Conservation (phyloP, 2,329 filamentous ascomycete genomes). For the Exophiala viscosa region DNA sequence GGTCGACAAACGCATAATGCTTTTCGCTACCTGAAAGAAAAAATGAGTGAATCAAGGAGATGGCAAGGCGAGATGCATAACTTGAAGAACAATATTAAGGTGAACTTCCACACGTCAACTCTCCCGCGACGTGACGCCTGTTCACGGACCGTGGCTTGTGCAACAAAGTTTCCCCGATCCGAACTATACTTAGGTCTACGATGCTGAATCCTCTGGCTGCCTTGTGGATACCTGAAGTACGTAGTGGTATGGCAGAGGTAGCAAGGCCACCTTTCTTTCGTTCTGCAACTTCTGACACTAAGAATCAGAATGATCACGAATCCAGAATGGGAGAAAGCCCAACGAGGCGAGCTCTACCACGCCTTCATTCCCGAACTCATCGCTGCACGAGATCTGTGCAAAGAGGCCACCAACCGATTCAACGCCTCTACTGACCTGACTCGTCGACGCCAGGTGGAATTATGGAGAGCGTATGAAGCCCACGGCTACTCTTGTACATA, state of each 20-base stretch:
- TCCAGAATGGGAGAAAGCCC: slow-evolving; percentile 49
- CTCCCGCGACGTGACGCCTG: not conserved
- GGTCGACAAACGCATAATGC: not conserved
- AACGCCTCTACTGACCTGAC: slow-evolving; percentile 60
- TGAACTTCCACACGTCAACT: not conserved
- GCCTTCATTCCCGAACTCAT: slow-evolving; percentile 67
- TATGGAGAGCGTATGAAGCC: slow-evolving; percentile 63
- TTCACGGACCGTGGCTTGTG: not conserved
- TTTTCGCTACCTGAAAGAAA: not conserved
- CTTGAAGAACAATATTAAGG: slow-evolving; percentile 3
- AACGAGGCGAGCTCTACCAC: slow-evolving; percentile 67
- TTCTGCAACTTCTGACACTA: too few relatives aligned
- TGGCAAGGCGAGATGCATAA: not conserved
- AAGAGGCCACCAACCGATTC: slow-evolving; percentile 58
- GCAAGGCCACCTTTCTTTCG: too few relatives aligned
- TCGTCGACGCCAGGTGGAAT: slow-evolving; percentile 60
- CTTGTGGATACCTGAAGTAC: not conserved
- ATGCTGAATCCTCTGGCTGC: not conserved
- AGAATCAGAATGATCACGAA: not conserved
- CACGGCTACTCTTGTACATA: too few relatives aligned
- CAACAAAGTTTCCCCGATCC: not conserved
- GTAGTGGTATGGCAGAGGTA: too few relatives aligned
- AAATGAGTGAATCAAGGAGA: slow-evolving; percentile 2
- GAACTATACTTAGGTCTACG: not conserved
- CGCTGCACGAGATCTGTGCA: slow-evolving; percentile 61